Base-by-base conservation (phyloP, 306 rosid genomes). In the Begonia fuchsioides region DNA sequence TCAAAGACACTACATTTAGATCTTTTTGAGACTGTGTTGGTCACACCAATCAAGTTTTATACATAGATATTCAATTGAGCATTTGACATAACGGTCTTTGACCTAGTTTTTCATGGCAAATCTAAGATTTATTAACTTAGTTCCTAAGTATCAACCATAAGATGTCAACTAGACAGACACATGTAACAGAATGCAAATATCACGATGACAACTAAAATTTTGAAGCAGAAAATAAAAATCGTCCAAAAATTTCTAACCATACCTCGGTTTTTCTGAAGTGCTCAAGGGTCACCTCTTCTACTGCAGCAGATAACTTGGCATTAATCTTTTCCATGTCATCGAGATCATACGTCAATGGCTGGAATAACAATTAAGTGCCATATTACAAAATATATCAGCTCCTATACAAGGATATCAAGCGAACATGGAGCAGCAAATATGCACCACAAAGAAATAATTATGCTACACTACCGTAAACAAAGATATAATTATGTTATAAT, bases 301-400 rank as follows among this genome's bases (percentile, higher is more conserved):
- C 95, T 9, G 95, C 82, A 67, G 84, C 75, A 38, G 98, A 77
- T 63, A 90, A 87, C 70, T 75, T 81, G 38, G 82, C 79, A 32
- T 90, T 90, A 38, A 81, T 75, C 77, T 85, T 90, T 62, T 90
- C 98, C 95, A 85, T 90, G 67, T 90, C 98, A 56, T 90, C 97
- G 12, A 90, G 95, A 77, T 90, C 97, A 74, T 90, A 84, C 97
- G 84, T 90, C 66, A 90, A 67, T 49, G 92, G 77, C 98, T 90
- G 59, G 18, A 58, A 39, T 9, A 44, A 39, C 10, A 13, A n/a
- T 12, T 41, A 35, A 47, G 46, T 15, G 16, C 35, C 11, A 51
- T 50, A 44, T 46, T n/a, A 64, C 55, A 14, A 54, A 26, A 26
- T 26, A 26, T 26, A 15, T 55, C 35, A 48, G 51, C 64, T 51